Base-by-base conservation (phyloP, 768 basidiomycete species). In the Naganishia vaughanmartiniae region DNA sequence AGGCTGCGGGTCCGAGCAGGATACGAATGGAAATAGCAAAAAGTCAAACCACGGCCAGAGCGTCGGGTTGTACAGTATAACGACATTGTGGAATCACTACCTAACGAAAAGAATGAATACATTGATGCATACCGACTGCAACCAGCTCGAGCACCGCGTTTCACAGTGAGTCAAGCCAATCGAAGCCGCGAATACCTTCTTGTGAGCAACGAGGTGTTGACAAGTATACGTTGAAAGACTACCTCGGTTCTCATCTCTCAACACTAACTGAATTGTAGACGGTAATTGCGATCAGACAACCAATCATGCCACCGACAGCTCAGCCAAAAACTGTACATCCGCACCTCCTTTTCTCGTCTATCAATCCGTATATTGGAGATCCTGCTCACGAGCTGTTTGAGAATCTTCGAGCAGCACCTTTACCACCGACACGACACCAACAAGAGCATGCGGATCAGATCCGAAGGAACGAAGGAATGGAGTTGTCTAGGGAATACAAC, bases 381-480 rank as follows among this genome's bases (percentile, higher is more conserved):
- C 34, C 57, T 39, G 57, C 31, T 58, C 34, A 34, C 57, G 14
- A 51, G 12, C 60, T 45, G 6, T 63, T 63, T 42, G 31, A 63
- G 19, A n/a, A 63, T 26, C 60, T 34, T 42, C 60, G 60, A 14
- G 26, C 42, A 6, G 39, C 60, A 28, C 60, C 60, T 12, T 14
- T 42, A 30, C 42, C 60, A 30, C 60, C 60, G 30, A 63, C 5
- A 42, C 10, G 14, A 17, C 60, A 58, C 10, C 7, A 17, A 36
- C 33, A 9, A 12, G n/a, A 33, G 10, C 21, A 24, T 36, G 42
- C 60, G 4, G 60, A 30, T 3, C 42, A 9, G 15, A 42, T 42
- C 15, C 42, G 14, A 42, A 28, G 24, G 24, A 15, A 30, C 39
- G 36, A 63, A 30, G 3, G 7, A 45, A 1, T 26, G 19, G 24